phyloP scores from a whole-genome alignment of 148 eudicot species.

The Dysphania ambrosioides region DNA sequence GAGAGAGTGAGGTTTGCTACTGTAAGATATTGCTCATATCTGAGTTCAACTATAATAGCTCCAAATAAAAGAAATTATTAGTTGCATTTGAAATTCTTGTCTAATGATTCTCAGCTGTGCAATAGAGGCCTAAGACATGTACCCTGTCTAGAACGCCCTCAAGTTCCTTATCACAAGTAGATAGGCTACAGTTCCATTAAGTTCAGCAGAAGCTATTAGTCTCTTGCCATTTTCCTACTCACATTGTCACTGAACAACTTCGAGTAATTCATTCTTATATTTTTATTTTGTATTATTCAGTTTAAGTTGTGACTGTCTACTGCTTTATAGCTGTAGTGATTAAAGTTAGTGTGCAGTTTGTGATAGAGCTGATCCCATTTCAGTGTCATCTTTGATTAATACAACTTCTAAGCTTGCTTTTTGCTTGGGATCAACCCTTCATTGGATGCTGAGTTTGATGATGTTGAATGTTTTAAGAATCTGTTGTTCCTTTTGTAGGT shows the following conservation, averaged over 20 bases:
- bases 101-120: not conserved
- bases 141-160: not conserved
- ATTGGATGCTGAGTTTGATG: not conserved
- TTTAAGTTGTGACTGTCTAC: no score
- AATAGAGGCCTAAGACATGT: not conserved
- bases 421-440: not conserved
- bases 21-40: no score
- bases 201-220: not conserved
- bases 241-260: not conserved
- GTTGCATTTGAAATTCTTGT: not conserved
- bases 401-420: not conserved
- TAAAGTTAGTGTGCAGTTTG: not conserved
- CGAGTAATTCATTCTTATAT: no score
- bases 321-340: no score
- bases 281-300: no score
- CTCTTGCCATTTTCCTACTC: not conserved
- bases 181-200: not conserved
- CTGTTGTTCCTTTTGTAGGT: slow-evolving; percentile 42
- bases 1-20: not conserved
- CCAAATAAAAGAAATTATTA: no score
- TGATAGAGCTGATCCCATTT: not conserved
- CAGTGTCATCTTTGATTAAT: not conserved
- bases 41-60: no score
- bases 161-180: not conserved
- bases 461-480: not conserved